Percentiles rank a stretch among this genome's conserved stretches.
phyloP scores from a whole-genome alignment of 495 filamentous ascomycete species.

The Aspergillus asperescens region DNA sequence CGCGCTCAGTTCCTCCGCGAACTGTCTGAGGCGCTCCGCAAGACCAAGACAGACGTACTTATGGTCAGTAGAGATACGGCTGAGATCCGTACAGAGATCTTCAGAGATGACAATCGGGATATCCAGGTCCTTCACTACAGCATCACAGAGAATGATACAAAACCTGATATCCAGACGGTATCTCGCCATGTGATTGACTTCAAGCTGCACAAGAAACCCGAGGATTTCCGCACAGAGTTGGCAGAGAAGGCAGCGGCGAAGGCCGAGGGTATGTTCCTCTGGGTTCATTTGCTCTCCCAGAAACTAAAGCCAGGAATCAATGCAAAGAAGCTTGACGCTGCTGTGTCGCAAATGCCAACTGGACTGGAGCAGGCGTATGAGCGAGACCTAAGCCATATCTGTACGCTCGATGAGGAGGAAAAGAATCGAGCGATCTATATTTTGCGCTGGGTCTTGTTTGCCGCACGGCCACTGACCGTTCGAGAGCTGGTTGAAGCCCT shows the following conservation, averaged over 20 bases:
- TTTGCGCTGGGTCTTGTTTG: neutral
- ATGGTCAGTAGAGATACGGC: neutral
- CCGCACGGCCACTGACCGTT: neutral
- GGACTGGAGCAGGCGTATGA: neutral
- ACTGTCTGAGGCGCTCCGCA: neutral
- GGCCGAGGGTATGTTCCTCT: constrained; percentile 1
- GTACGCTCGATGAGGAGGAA: neutral
- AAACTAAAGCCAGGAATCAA: neutral
- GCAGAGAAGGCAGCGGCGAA: neutral
- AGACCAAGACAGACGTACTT: neutral
- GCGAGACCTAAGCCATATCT: neutral
- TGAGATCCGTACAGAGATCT: neutral
- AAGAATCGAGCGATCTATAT: neutral
- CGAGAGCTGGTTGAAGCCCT: neutral
- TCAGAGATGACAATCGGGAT: neutral
- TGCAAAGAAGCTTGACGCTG: neutral
- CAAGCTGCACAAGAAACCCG: neutral
- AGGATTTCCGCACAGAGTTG: neutral
- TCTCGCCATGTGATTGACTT: neutral
- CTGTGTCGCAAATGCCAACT: neutral
- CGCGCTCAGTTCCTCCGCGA: neutral
- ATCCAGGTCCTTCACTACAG: neutral
- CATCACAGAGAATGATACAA: neutral
- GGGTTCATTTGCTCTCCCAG: neutral
- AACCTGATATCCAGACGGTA: neutral